Evolutionary conservation across 176 grass and related monocot species (phyloP).

Genomic region (Carex cristatella): DNA sequence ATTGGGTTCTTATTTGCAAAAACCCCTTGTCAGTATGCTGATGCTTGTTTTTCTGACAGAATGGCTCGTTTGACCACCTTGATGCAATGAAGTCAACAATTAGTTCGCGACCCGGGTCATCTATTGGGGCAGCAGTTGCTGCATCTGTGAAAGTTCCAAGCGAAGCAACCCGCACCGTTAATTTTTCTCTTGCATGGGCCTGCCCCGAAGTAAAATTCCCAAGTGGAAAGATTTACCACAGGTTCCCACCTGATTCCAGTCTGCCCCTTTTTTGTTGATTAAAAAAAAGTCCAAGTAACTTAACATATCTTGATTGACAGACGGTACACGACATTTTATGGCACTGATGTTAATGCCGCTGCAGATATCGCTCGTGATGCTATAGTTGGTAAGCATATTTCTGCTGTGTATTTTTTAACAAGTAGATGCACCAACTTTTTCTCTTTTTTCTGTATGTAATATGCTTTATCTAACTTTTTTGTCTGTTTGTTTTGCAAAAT

Average conservation of each 20-base stretch:
- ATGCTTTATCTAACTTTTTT: conserved; percentile 28
- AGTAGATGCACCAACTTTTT: conserved; percentile 2
- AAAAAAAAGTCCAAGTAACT: background rate
- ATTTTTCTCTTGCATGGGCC: conserved; percentile 96
- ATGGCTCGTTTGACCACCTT: conserved; percentile 83
- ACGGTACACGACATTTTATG: conserved; percentile 95
- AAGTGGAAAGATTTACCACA: conserved; percentile 89
- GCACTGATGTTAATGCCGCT: conserved; percentile 66
- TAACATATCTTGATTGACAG: conserved; percentile 30
- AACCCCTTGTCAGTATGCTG: background rate
- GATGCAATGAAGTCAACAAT: conserved; percentile 44
- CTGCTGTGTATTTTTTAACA: conserved; percentile 2
- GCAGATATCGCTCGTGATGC: conserved; percentile 75
- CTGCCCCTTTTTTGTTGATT: background rate
- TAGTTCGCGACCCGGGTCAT: conserved; percentile 57
- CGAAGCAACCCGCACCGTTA: conserved; percentile 50
- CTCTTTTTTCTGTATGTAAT: conserved; percentile 6
- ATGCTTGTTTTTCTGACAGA: conserved; percentile 36
- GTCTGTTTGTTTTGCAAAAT: conserved; percentile 17
- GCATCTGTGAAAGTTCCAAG: conserved; percentile 61
- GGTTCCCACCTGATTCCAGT: conserved; percentile 36
- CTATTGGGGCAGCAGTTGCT: conserved; percentile 86
- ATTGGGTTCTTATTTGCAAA: background rate
- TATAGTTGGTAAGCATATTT: conserved; percentile 49
- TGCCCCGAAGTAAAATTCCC: conserved; percentile 96